A percentile compares a stretch with the other conserved stretches of the same genome.
Conservation (phyloP, 2,329 filamentous ascomycete species). For the Talaromyces pinophilus region DNA sequence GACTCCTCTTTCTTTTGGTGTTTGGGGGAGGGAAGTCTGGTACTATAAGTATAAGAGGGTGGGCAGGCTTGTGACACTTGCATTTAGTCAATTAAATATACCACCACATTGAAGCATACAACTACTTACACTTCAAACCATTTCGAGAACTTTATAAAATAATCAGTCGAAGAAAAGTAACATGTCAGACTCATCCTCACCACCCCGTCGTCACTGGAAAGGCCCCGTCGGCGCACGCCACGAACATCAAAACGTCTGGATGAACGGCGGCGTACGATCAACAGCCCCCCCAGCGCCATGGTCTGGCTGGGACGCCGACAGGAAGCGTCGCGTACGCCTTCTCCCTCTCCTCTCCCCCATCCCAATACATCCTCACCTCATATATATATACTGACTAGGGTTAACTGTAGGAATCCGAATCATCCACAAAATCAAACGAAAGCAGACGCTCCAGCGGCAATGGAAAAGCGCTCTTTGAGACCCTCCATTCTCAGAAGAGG, state of each 20-base stretch:
- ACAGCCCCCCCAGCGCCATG: conserved; percentile 29
- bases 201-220: conserved; percentile 38
- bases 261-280: conserved; percentile 34
- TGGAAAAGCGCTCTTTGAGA: conserved; percentile 14
- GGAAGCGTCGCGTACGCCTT: conserved; percentile 32
- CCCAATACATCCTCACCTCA: not conserved
- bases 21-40: not conserved
- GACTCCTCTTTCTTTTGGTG: not conserved
- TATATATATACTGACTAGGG: too few species aligned
- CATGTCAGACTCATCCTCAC: conserved; percentile 18
- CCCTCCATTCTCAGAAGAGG: conserved; percentile 18
- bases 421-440: conserved; percentile 29
- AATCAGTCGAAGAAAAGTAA: not conserved
- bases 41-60: not conserved
- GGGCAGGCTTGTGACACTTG: not conserved
- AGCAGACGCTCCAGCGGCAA: not conserved
- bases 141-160: not conserved
- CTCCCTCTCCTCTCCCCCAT: not conserved
- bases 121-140: not conserved
- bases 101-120: not conserved
- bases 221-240: conserved; percentile 37
- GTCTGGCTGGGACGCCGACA: conserved; percentile 26
- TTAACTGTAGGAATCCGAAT: conserved; percentile 16
- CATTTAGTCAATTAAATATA: not conserved
- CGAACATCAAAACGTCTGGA: conserved; percentile 42